Conservation (phyloP, 257 asterid genomes). For the Nicotiana attenuata region DNA sequence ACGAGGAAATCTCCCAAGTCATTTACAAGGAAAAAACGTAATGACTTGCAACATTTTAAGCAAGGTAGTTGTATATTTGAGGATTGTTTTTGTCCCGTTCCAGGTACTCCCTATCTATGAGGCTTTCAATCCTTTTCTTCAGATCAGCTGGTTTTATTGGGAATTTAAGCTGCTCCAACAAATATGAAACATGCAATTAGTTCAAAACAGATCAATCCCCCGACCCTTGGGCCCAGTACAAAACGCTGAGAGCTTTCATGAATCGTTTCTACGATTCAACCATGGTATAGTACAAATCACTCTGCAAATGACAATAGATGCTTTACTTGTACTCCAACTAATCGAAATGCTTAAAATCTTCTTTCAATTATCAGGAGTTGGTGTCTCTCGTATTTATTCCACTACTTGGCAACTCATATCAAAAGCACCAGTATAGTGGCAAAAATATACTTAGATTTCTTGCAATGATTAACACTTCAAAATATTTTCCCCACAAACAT, state of each 20-base stretch:
- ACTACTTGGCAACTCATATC: not conserved
- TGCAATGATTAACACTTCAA: not conserved
- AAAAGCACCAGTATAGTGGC: slow-evolving; percentile 1
- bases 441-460: not conserved
- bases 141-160: slow-evolving; percentile 96
- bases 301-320: not conserved
- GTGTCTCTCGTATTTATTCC: not conserved
- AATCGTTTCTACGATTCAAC: not conserved
- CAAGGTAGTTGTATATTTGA: slow-evolving; percentile 92
- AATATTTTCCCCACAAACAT: not conserved
- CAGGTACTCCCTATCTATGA: slow-evolving; percentile 88
- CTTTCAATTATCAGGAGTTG: not conserved
- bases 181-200: not conserved
- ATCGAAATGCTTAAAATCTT: not conserved
- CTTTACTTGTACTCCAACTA: not conserved
- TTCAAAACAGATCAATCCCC: not conserved
- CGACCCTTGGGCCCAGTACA: not conserved
- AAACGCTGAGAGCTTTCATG: not conserved
- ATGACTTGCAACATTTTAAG: slow-evolving; percentile 34
- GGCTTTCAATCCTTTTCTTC: slow-evolving; percentile 97
- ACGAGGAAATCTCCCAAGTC: slow-evolving; percentile 32
- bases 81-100: slow-evolving; percentile 93
- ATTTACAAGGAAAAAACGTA: slow-evolving; percentile 22
- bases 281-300: not conserved
- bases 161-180: slow-evolving; percentile 71